These are phyloP conservation scores for Isoetes engelmannii DNA, from an alignment of 83 land plant species.

Conservation along the genomic window DNA sequence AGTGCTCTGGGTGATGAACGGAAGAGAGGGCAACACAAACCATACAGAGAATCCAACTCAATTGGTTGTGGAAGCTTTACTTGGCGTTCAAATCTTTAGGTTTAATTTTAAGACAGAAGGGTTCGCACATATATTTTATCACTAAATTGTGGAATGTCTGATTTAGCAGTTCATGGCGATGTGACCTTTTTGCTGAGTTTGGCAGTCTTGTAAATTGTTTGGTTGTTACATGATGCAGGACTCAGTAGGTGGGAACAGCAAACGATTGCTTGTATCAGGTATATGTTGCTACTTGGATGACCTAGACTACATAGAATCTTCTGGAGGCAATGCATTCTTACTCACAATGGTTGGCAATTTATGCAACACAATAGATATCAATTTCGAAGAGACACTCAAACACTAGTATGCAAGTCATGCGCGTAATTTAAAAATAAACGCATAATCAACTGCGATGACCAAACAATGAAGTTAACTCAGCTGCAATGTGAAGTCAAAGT, in stretches of 20 bases:
- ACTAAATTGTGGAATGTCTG: too few relatives aligned
- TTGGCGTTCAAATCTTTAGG: too few relatives aligned
- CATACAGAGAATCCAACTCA: constrained; percentile 34
- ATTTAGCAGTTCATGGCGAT: too few relatives aligned
- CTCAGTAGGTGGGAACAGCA: constrained; percentile 39
- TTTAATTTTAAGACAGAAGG: too few relatives aligned
- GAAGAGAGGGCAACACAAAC: constrained; percentile 40
- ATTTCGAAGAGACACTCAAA: constrained; percentile 37
- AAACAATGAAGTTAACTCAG: constrained; percentile 26
- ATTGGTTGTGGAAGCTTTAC: too few relatives aligned
- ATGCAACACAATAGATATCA: constrained; percentile 29
- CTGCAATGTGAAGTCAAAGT: constrained; percentile 31
- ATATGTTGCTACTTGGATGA: not conserved
- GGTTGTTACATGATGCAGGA: constrained; percentile 26
- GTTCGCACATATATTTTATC: too few relatives aligned
- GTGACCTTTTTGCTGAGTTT: not conserved
- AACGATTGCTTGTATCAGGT: constrained; percentile 46
- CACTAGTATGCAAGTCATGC: constrained; percentile 40
- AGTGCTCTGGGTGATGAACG: constrained; percentile 47
- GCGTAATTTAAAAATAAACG: constrained; percentile 39
- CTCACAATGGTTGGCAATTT: not conserved
- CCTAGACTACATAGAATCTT: too few relatives aligned
- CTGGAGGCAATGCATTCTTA: not conserved
- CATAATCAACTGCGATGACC: constrained; percentile 35
- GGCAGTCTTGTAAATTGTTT: not conserved